Evolutionary conservation across 2,329 filamentous ascomycete genomes (phyloP).

Genomic region (Hypoxylon sp.): DNA sequence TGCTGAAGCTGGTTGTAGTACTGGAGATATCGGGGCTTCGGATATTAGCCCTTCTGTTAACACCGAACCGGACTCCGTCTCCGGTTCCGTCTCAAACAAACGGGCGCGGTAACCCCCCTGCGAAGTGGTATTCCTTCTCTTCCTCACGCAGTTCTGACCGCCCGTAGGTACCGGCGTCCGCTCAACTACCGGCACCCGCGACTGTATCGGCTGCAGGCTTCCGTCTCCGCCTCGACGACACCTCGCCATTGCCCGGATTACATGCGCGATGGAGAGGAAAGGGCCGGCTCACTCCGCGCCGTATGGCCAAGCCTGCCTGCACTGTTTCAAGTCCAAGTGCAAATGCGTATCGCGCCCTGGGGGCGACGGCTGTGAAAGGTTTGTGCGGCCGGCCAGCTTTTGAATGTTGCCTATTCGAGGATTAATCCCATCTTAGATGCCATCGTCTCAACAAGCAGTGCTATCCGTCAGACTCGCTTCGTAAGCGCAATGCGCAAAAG

Average conservation of each 20-base stretch:
- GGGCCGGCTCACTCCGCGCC: constrained; percentile 16
- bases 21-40: not conserved
- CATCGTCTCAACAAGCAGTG: constrained; percentile 48
- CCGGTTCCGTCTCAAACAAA: not conserved
- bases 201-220: constrained; percentile 2
- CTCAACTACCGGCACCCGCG: not conserved
- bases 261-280: constrained; percentile 17
- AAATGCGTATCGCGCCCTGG: constrained; percentile 33
- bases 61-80: not conserved
- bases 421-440: constrained; percentile 39
- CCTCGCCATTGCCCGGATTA: not conserved
- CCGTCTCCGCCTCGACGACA: constrained; percentile 1
- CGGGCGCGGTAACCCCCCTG: not conserved
- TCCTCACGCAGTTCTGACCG: not conserved
- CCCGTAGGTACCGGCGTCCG: not conserved
- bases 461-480: constrained; percentile 46
- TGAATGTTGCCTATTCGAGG: not conserved
- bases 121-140: not conserved
- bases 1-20: not conserved
- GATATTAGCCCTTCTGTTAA: not conserved
- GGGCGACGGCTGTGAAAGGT: constrained; percentile 36
- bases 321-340: constrained; percentile 40
- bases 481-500: constrained; percentile 41
- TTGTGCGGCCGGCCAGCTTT: not conserved
- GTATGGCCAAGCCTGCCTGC: constrained; percentile 38